Percentiles rank a stretch among this genome's conserved stretches.
Conservation (phyloP, 2,329 filamentous ascomycete genomes). For the Xylaria sp. region DNA sequence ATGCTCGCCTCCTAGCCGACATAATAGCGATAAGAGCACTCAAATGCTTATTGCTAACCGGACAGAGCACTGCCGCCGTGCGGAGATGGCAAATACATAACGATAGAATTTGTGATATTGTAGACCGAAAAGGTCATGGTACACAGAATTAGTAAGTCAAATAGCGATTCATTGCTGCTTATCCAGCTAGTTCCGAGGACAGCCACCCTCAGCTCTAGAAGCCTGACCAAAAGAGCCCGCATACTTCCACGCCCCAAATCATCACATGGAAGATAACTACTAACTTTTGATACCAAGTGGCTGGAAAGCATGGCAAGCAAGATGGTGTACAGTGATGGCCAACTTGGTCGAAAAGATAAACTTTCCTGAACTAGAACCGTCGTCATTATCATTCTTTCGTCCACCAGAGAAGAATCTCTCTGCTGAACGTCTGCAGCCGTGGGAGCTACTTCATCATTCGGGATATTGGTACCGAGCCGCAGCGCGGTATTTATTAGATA, state of each 20-base stretch:
- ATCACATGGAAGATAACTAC: slow-evolving; percentile 4
- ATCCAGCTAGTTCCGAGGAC: not conserved
- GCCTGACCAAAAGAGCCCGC: not conserved
- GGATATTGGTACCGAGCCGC: slow-evolving; percentile 75
- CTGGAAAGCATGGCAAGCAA: slow-evolving; percentile 92
- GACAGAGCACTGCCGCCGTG: slow-evolving; percentile 81
- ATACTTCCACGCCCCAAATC: not conserved
- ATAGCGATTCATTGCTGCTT: not conserved
- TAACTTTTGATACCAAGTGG: slow-evolving; percentile 56
- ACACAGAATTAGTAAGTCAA: slow-evolving; percentile 75
- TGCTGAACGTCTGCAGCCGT: slow-evolving; percentile 69
- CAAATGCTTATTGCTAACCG: slow-evolving; percentile 83
- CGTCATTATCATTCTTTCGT: slow-evolving; percentile 60
- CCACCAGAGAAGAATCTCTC: slow-evolving; percentile 68
- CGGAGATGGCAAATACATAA: slow-evolving; percentile 84
- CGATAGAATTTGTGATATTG: slow-evolving; percentile 76
- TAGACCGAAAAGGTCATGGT: slow-evolving; percentile 86
- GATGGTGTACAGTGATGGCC: slow-evolving; percentile 73
- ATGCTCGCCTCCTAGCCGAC: slow-evolving; percentile 89
- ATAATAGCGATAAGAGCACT: slow-evolving; percentile 82
- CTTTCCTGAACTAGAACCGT: slow-evolving; percentile 61
- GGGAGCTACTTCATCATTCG: slow-evolving; percentile 72
- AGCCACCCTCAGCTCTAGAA: not conserved
- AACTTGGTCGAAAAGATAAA: slow-evolving; percentile 66
- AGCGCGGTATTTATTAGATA: slow-evolving; percentile 65